These are phyloP conservation scores for Amniculicola lignicola DNA, from an alignment of 495 filamentous ascomycete genomes.

Conservation along the genomic window DNA sequence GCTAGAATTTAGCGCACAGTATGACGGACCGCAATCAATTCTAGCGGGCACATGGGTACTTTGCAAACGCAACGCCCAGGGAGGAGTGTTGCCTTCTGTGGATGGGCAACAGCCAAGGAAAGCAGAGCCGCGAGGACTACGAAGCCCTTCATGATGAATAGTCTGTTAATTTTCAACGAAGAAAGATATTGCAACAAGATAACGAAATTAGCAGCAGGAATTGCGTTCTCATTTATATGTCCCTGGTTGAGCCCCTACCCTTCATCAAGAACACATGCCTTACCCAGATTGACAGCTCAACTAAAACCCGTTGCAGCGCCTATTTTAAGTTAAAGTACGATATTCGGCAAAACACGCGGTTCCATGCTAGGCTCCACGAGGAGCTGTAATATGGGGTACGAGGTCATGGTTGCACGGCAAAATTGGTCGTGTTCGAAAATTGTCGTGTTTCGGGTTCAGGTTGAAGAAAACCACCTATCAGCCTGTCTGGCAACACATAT, in stretches of 20 bases:
- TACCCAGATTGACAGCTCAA: no score
- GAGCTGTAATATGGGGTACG: no score
- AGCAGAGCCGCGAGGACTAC: constrained; percentile 2
- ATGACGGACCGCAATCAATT: constrained; percentile 10
- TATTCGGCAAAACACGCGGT: no score
- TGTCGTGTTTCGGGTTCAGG: no score
- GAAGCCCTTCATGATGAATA: constrained; percentile 13
- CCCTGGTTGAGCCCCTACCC: no score
- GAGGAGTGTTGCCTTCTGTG: background rate
- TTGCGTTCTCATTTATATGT: background rate
- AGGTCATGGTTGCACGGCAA: no score
- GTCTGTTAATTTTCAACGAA: background rate
- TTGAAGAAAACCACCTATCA: no score
- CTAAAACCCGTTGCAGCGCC: no score
- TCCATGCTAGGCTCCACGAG: background rate
- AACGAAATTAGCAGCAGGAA: background rate
- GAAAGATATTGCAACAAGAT: background rate
- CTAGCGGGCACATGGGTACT: constrained; percentile 9
- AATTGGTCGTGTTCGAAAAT: no score
- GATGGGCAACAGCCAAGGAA: constrained; percentile 1
- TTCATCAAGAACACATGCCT: no score
- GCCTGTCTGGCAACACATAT: no score
- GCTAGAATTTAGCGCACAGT: background rate
- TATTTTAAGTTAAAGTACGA: no score
- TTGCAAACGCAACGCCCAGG: background rate